Conservation (phyloP, 768 basidiomycete genomes). For the Suillus subalutaceus region DNA sequence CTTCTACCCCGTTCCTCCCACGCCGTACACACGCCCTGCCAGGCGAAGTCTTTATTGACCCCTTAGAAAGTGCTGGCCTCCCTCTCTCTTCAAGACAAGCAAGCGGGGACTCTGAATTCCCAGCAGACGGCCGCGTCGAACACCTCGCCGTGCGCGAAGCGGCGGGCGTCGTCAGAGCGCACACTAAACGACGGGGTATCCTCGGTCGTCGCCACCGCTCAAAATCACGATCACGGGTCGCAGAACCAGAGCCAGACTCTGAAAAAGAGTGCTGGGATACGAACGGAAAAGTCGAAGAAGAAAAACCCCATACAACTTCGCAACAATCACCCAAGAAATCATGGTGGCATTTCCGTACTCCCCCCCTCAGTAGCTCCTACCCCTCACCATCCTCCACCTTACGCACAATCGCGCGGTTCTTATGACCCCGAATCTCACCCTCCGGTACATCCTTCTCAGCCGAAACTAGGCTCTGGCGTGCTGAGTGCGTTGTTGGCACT, state of each 20-base stretch:
- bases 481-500: conserved; percentile 67
- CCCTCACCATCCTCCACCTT: neutral
- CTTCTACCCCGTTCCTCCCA: conserved; percentile 22
- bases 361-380: conserved; percentile 8
- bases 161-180: conserved; percentile 45
- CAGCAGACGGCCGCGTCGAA: conserved; percentile 24
- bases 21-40: conserved; percentile 43
- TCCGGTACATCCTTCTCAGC: conserved; percentile 16
- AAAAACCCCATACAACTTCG: neutral
- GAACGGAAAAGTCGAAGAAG: conserved; percentile 10
- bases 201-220: conserved; percentile 15
- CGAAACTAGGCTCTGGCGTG: conserved; percentile 50
- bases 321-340: neutral
- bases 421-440: conserved; percentile 13
- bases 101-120: conserved; percentile 10
- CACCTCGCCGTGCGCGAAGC: conserved; percentile 39
- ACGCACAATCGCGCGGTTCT: neutral
- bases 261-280: conserved; percentile 9
- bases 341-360: conserved; percentile 6
- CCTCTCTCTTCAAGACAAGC: conserved; percentile 36
- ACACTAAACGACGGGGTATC: conserved; percentile 37
- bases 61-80: conserved; percentile 66
- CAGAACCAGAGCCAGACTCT: conserved; percentile 10
- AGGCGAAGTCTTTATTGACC: conserved; percentile 60
- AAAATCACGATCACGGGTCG: conserved; percentile 9